A percentile compares a stretch with the other conserved stretches of the same genome.
Evolutionary conservation across 2,329 filamentous ascomycete genomes (phyloP).

Genomic region (Colletotrichum sansevieriae): DNA sequence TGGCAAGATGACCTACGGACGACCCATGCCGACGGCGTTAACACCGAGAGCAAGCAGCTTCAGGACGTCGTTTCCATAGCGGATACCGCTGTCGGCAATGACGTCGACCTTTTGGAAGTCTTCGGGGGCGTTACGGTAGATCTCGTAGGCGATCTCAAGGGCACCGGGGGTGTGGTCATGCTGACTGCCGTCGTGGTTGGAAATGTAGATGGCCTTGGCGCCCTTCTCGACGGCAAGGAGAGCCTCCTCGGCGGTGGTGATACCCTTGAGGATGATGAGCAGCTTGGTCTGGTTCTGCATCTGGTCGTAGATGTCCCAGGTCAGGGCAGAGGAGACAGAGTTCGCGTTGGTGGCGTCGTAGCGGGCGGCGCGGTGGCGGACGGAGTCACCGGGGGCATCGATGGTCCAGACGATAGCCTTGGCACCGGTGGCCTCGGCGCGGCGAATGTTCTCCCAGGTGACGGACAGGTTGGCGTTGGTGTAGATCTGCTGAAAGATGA

Average conservation of each 20-base stretch:
- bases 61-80: conserved; percentile 55
- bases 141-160: conserved; percentile 50
- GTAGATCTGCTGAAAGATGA: conserved; percentile 51
- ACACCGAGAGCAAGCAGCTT: conserved; percentile 57
- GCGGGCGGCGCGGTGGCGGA: conserved; percentile 44
- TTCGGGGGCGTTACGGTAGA: conserved; percentile 52
- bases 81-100: conserved; percentile 54
- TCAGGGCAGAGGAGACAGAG: conserved; percentile 40
- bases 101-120: conserved; percentile 53
- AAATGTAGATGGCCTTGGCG: conserved; percentile 54
- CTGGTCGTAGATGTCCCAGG: conserved; percentile 47
- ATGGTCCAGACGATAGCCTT: conserved; percentile 56
- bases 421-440: conserved; percentile 50
- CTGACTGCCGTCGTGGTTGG: conserved; percentile 58
- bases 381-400: conserved; percentile 46
- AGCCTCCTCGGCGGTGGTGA: conserved; percentile 55
- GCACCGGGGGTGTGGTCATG: conserved; percentile 53
- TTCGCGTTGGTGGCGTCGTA: conserved; percentile 43
- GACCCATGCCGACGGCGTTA: conserved; percentile 57
- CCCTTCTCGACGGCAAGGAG: conserved; percentile 50
- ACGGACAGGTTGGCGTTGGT: conserved; percentile 49
- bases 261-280: conserved; percentile 55
- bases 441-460: conserved; percentile 50
- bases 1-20: conserved; percentile 46
- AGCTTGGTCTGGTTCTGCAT: conserved; percentile 51